Conservation (phyloP, 164 flowering plant genomes). For the Stephania yunnanensis region DNA sequence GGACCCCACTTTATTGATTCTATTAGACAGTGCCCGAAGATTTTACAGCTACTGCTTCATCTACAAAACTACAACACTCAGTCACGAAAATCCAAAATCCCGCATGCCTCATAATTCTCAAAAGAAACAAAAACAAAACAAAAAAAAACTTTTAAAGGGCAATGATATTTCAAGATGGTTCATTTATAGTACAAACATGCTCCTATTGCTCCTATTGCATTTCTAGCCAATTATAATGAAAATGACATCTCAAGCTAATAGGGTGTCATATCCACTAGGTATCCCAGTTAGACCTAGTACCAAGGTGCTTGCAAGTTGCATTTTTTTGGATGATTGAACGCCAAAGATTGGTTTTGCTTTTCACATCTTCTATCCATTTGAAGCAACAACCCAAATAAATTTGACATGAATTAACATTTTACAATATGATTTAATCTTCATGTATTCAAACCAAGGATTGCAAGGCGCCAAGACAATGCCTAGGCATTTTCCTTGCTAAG, state of each 20-base stretch:
- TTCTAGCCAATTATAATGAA: too few relatives aligned
- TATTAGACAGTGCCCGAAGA: not conserved
- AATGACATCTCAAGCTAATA: too few relatives aligned
- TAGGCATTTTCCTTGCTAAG: too few relatives aligned
- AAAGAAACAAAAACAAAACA: too few relatives aligned
- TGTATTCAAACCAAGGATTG: not conserved
- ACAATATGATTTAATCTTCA: not conserved
- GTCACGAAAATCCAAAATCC: not conserved
- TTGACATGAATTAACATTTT: not conserved
- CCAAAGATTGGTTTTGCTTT: not conserved
- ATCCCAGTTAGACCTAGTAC: too few relatives aligned
- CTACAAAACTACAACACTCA: not conserved
- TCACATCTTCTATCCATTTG: not conserved
- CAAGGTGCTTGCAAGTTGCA: too few relatives aligned
- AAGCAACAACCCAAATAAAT: not conserved
- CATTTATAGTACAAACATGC: too few relatives aligned
- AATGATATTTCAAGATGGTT: too few relatives aligned
- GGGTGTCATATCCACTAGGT: too few relatives aligned
- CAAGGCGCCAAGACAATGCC: not conserved
- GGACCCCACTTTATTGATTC: not conserved
- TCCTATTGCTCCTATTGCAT: too few relatives aligned
- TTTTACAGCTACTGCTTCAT: not conserved
- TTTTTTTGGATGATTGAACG: not conserved
- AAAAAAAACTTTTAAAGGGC: too few relatives aligned
- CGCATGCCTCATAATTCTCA: too few relatives aligned